Evolutionary conservation across 2,329 filamentous ascomycete species (phyloP).

Genomic region (Pseudocercospora crystallina): DNA sequence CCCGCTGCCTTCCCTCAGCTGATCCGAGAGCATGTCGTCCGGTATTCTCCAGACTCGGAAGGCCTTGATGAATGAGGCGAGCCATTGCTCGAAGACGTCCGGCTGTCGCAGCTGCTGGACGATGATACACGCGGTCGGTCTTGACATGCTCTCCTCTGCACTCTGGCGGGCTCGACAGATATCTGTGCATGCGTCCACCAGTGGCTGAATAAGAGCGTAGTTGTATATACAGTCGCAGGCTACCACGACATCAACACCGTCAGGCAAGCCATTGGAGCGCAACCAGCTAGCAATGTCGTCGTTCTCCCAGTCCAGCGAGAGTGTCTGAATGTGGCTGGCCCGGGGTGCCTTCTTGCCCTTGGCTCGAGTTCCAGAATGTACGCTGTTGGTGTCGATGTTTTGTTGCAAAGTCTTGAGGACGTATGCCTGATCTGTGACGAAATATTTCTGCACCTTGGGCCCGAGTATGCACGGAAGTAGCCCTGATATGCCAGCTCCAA

Average conservation of each 20-base stretch:
- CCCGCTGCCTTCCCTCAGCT: conserved; percentile 64
- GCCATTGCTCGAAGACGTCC: conserved; percentile 81
- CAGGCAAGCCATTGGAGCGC: conserved; percentile 47
- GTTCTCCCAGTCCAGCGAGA: conserved; percentile 76
- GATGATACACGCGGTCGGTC: conserved; percentile 71
- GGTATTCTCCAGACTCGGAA: conserved; percentile 79
- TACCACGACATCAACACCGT: conserved; percentile 58
- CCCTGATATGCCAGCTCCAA: conserved; percentile 85
- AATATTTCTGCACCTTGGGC: conserved; percentile 62
- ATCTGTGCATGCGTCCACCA: conserved; percentile 74
- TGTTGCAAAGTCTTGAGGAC: conserved; percentile 72
- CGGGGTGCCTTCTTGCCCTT: conserved; percentile 2
- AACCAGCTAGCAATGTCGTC: conserved; percentile 48
- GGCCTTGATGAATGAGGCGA: conserved; percentile 62
- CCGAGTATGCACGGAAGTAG: conserved; percentile 71
- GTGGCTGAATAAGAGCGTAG: conserved; percentile 74
- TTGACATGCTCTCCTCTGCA: not conserved
- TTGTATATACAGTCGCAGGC: conserved; percentile 97
- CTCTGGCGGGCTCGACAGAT: conserved; percentile 59
- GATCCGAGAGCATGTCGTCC: conserved; percentile 59
- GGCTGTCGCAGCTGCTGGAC: conserved; percentile 86
- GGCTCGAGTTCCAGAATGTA: not conserved
- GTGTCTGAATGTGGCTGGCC: conserved; percentile 22
- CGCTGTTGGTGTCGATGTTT: conserved; percentile 68
- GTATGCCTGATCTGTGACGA: conserved; percentile 87